Base-by-base conservation (phyloP, 805 yeast genomes). In the Kodamaea restingae region DNA sequence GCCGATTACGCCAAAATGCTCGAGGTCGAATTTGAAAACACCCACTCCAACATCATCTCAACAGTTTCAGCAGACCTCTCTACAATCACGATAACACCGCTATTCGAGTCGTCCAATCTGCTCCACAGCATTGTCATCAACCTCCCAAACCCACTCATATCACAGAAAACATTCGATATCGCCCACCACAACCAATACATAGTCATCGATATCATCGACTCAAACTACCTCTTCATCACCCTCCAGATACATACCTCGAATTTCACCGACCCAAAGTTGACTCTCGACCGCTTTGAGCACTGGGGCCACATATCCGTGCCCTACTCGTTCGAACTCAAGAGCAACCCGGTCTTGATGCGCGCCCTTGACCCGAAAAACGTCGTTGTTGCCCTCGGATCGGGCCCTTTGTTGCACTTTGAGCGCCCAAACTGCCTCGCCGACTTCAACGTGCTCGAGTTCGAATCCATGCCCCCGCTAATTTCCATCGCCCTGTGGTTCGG, bases 301-400 rank as follows among this genome's bases (percentile, higher is more conserved):
- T 87, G 95, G 93, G 78, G 86, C 39, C 70, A 70, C 43, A 76
- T 81, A 39, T 74, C 84, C 6, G 74, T 75, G 26, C 90, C 93
- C 1, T 84, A 81, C 56, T 65, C 73, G n/a, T 68, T 68, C 48
- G 74, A 68, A 41, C 55, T 68, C 40, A 54, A 69, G 32, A 61
- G 65, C 3, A 41, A 56, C 17, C 88, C 91, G 1, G 74, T 76
- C 31, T 58, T 70, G 15, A 49, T 84, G 44, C 63, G 69, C 36
- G 56, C 81, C 1, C 58, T 80, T 11, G 70, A 75, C 22, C 45
- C 61, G 0, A 50, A 54, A 2, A 68, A 72, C 32, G 53, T 79
- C 7, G 55, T 88, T 3, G 77, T 83, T 0, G 69, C 87, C 4
- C 65, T 88, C 35, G 70, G 71, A 32, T 95, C 90, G 60, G 96